Evolutionary conservation across 2,329 filamentous ascomycete species (phyloP).

Genomic region (Cadophora sp.): DNA sequence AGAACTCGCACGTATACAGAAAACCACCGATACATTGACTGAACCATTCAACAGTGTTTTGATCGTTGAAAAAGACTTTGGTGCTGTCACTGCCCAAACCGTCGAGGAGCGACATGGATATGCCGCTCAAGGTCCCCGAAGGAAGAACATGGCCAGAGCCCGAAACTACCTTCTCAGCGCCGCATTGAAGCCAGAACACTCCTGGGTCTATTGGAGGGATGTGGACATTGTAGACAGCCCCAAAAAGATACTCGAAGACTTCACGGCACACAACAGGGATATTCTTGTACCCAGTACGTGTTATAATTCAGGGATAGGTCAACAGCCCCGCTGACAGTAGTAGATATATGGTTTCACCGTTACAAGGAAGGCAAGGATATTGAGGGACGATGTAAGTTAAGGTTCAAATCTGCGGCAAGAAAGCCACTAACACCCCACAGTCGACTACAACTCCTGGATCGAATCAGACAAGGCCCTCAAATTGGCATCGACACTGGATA

Average conservation of each 20-base stretch:
- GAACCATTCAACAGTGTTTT: slow-evolving; percentile 84
- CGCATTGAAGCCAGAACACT: slow-evolving; percentile 89
- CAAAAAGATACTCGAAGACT: slow-evolving; percentile 87
- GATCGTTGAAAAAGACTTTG: slow-evolving; percentile 93
- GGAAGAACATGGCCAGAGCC: slow-evolving; percentile 88
- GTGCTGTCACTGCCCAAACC: slow-evolving; percentile 64
- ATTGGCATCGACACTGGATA: slow-evolving; percentile 74
- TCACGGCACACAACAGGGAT: slow-evolving; percentile 91
- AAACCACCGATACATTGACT: slow-evolving; percentile 69
- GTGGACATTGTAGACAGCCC: slow-evolving; percentile 96
- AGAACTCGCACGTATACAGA: slow-evolving; percentile 89
- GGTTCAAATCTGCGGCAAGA: slow-evolving; percentile 37
- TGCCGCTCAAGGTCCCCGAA: slow-evolving; percentile 84
- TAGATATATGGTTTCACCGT: slow-evolving; percentile 97
- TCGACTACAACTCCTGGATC: slow-evolving; percentile 99
- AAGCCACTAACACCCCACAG: slow-evolving; percentile 52
- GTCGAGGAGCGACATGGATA: slow-evolving; percentile 87
- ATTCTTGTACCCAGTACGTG: slow-evolving; percentile 91
- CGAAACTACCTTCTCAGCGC: slow-evolving; percentile 89
- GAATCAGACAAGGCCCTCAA: slow-evolving; percentile 86
- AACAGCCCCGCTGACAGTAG: slow-evolving; percentile 39
- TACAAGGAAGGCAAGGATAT: slow-evolving; percentile 81
- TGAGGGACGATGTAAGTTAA: slow-evolving; percentile 83
- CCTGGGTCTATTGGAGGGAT: slow-evolving; percentile 99
- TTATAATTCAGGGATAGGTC: neutral